Evolutionary conservation across 495 filamentous ascomycete species (phyloP).

Genomic region (Daldinia vernicosa): DNA sequence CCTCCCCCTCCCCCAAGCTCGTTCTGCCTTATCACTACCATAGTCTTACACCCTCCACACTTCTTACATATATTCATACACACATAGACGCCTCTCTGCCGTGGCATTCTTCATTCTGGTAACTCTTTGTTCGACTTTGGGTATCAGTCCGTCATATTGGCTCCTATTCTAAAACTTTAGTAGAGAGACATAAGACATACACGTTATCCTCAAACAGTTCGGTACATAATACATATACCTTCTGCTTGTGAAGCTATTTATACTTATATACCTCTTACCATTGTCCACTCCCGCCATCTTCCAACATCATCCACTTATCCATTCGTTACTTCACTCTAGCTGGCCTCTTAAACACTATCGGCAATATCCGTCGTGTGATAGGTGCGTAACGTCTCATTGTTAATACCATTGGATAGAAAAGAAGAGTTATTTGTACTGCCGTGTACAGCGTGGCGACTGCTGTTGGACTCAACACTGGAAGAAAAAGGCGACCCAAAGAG

Average conservation of each 20-base stretch:
- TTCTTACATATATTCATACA: background rate
- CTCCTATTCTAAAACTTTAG: background rate
- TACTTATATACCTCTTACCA: background rate
- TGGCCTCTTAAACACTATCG: background rate
- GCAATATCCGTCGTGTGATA: background rate
- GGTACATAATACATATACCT: background rate
- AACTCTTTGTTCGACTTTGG: background rate
- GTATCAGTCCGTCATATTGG: background rate
- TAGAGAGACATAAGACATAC: background rate
- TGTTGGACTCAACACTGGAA: slow-evolving; percentile 19
- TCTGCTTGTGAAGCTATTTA: background rate
- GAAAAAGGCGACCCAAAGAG: slow-evolving; percentile 30
- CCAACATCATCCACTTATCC: background rate
- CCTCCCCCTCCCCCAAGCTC: background rate
- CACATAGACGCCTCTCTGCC: background rate
- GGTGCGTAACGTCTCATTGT: slow-evolving; percentile 13
- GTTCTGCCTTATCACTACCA: background rate
- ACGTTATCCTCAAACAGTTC: background rate
- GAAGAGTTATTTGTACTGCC: slow-evolving; percentile 29
- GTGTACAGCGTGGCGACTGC: slow-evolving; percentile 39
- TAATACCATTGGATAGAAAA: background rate
- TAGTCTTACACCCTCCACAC: background rate
- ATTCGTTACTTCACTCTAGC: background rate
- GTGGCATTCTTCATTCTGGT: background rate
- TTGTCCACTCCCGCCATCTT: background rate